Conservation (phyloP, 2,329 filamentous ascomycete species). For the Stagonosporopsis cucurbitacearum region DNA sequence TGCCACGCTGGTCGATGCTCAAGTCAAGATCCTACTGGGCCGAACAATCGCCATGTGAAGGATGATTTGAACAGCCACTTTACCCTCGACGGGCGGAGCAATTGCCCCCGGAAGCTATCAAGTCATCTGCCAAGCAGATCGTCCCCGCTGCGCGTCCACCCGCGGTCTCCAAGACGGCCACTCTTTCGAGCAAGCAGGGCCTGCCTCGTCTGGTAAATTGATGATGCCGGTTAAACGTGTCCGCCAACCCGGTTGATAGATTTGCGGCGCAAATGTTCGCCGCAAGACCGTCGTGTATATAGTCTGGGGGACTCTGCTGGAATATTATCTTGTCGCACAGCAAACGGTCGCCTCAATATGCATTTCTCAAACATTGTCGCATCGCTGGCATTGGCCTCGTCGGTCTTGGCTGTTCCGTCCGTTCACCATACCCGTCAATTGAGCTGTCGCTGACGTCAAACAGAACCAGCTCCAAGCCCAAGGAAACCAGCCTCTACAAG, state of each 20-base stretch:
- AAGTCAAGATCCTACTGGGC: slow-evolving; percentile 46
- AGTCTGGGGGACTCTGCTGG: background rate
- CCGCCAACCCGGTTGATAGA: slow-evolving; percentile 22
- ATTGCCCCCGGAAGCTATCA: background rate
- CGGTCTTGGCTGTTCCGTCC: slow-evolving; percentile 28
- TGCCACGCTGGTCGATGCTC: background rate
- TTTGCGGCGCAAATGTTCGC: background rate
- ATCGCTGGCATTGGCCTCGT: slow-evolving; percentile 31
- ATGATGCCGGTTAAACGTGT: slow-evolving; percentile 21
- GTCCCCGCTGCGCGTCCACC: slow-evolving; percentile 10
- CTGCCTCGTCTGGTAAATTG: background rate
- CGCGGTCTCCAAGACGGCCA: slow-evolving; percentile 15
- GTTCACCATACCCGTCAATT: background rate
- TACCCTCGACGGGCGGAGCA: background rate
- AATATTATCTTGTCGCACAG: slow-evolving; percentile 4
- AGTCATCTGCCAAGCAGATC: slow-evolving; percentile 4
- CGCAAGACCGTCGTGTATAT: slow-evolving; percentile 13
- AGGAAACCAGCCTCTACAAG: slow-evolving; percentile 35
- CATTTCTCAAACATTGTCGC: slow-evolving; percentile 36
- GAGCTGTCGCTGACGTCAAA: background rate
- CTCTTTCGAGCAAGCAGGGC: slow-evolving; percentile 43
- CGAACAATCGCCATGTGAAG: background rate
- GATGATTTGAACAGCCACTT: background rate
- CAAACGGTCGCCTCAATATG: slow-evolving; percentile 21
- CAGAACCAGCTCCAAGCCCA: slow-evolving; percentile 15